Conservation (phyloP, 495 filamentous ascomycete species). For the Trichoderma orchidacearum region DNA sequence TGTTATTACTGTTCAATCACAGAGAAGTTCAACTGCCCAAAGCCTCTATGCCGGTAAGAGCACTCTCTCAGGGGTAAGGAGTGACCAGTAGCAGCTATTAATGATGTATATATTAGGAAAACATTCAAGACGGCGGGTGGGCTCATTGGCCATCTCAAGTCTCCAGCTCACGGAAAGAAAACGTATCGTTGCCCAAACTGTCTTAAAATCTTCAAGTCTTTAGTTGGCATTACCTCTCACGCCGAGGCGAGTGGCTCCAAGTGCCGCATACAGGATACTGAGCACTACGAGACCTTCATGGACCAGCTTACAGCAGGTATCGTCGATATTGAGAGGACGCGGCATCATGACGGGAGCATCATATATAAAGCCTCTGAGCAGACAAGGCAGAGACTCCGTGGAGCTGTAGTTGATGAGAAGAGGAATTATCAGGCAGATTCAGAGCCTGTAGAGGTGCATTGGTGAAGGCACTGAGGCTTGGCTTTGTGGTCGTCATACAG, state of each 20-base stretch:
- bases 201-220: background rate
- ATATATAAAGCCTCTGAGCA: background rate
- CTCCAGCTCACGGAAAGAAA: background rate
- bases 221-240: background rate
- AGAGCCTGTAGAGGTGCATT: background rate
- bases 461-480: too few relatives aligned
- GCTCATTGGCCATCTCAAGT: background rate
- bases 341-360: background rate
- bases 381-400: background rate
- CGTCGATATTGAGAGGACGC: background rate
- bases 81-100: background rate
- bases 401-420: background rate
- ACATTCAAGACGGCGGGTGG: background rate
- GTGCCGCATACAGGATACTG: background rate
- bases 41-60: background rate
- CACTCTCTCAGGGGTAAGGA: background rate
- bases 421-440: background rate
- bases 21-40: background rate
- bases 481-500: too few relatives aligned
- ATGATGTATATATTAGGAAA: background rate
- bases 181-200: background rate
- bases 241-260: background rate
- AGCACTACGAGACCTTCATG: background rate
- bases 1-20: background rate
- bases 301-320: constrained; percentile 3